A percentile compares a stretch with the other conserved stretches of the same genome.
These are phyloP conservation scores for Ilex paraguariensis DNA, from an alignment of 305 asterid species.

Conservation along the genomic window DNA sequence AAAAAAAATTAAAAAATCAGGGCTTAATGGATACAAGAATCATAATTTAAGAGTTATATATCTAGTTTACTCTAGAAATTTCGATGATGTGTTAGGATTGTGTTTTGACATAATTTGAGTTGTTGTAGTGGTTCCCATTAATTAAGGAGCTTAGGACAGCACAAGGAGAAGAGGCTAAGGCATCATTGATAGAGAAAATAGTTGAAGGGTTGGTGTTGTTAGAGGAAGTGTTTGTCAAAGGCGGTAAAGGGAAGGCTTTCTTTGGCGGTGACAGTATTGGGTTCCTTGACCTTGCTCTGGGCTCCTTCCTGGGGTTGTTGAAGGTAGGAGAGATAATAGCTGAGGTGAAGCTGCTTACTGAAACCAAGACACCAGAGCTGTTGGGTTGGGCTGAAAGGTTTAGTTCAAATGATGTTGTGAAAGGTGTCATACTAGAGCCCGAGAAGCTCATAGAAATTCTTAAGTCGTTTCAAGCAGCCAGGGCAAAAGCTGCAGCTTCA, in stretches of 20 bases:
- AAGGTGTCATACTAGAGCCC: slow-evolving; percentile 28
- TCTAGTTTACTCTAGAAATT: too few relatives aligned
- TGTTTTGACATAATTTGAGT: too few relatives aligned
- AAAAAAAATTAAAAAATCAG: too few relatives aligned
- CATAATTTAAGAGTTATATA: too few relatives aligned
- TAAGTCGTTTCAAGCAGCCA: slow-evolving; percentile 1
- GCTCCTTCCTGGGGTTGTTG: slow-evolving; percentile 39
- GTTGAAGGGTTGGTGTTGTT: slow-evolving; percentile 23
- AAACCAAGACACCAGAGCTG: slow-evolving; percentile 23
- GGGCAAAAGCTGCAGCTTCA: neutral
- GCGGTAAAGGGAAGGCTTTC: slow-evolving; percentile 34
- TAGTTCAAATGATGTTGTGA: slow-evolving; percentile 8
- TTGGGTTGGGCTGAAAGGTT: slow-evolving; percentile 24
- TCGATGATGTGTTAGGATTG: too few relatives aligned
- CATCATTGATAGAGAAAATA: slow-evolving; percentile 8
- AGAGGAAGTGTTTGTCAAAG: slow-evolving; percentile 36
- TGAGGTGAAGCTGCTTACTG: slow-evolving; percentile 16
- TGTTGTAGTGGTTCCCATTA: slow-evolving; percentile 20
- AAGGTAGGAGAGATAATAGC: slow-evolving; percentile 16
- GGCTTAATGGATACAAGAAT: too few relatives aligned
- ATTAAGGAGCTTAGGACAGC: slow-evolving; percentile 14
- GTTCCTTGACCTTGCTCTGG: slow-evolving; percentile 35
- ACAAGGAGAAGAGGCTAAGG: slow-evolving; percentile 11
- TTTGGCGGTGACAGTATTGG: slow-evolving; percentile 42
- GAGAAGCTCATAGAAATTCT: slow-evolving; percentile 22